A percentile compares a stretch with the other conserved stretches of the same genome.
These are phyloP conservation scores for Trypanosoma scelopori DNA, from an alignment of 208 protist genomes.

Conservation along the genomic window DNA sequence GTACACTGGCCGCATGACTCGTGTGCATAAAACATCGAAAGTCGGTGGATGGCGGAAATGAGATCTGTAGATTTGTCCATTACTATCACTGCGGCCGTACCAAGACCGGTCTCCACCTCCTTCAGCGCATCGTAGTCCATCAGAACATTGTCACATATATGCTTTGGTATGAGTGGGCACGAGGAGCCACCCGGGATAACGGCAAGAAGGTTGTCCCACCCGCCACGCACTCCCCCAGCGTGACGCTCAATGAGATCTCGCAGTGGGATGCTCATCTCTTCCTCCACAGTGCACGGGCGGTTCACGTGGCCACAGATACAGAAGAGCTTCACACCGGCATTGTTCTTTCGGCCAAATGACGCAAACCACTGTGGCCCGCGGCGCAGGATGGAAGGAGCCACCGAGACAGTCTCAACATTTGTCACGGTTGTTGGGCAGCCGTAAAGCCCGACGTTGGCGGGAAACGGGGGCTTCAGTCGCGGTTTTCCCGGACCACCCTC, in stretches of 20 bases:
- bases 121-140: slow-evolving; percentile 99
- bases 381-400: slow-evolving; percentile 95
- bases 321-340: slow-evolving; percentile 98
- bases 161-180: slow-evolving; percentile 95
- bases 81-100: slow-evolving; percentile 99
- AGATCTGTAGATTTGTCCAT: slow-evolving; percentile 99
- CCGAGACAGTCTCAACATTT: slow-evolving; percentile 99
- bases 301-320: slow-evolving; percentile 99
- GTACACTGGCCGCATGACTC: slow-evolving; percentile 99
- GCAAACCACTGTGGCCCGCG: slow-evolving; percentile 95
- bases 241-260: slow-evolving; percentile 97
- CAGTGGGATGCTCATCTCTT: slow-evolving; percentile 99
- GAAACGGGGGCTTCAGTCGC: slow-evolving; percentile 98
- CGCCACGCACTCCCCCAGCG: slow-evolving; percentile 95
- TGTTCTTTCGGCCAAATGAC: slow-evolving; percentile 96
- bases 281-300: slow-evolving; percentile 97
- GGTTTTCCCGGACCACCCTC: slow-evolving; percentile 98
- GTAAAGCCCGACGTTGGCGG: slow-evolving; percentile 98
- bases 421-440: slow-evolving; percentile 99
- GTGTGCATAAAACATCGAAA: slow-evolving; percentile 98
- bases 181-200: slow-evolving; percentile 98
- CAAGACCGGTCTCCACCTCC: slow-evolving; percentile 93
- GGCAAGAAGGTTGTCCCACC: slow-evolving; percentile 98
- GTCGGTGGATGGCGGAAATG: slow-evolving; percentile 93
- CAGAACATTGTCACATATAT: slow-evolving; percentile 94